Evolutionary conservation across 257 asterid species (phyloP).

Genomic region (Rubia yunnanensis): DNA sequence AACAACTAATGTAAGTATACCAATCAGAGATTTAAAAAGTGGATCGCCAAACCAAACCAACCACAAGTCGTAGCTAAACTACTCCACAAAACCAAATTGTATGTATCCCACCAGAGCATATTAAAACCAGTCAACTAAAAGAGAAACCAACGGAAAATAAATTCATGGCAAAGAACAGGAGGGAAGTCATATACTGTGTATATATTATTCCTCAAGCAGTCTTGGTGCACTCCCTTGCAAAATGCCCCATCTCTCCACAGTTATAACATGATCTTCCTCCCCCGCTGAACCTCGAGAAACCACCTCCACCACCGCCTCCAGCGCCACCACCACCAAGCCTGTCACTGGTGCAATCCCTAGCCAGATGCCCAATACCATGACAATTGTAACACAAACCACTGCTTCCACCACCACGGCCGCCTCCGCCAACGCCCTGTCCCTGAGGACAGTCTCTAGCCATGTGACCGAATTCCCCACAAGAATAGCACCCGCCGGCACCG

Average conservation of each 20-base stretch:
- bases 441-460: conserved; percentile 43
- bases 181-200: conserved; percentile 3
- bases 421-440: conserved; percentile 6
- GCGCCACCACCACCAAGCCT: too few species aligned
- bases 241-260: conserved; percentile 72
- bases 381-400: conserved; percentile 40
- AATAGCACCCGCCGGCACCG: conserved; percentile 35
- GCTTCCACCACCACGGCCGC: conserved; percentile 3
- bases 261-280: conserved; percentile 38
- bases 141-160: not conserved
- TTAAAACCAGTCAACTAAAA: not conserved
- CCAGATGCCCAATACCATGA: conserved; percentile 57
- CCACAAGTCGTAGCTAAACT: not conserved
- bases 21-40: conserved; percentile 7
- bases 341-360: conserved; percentile 51
- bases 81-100: conserved; percentile 11
- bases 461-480: conserved; percentile 34
- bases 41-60: conserved; percentile 17
- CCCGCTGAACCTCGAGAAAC: conserved; percentile 32
- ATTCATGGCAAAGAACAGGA: not conserved
- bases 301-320: conserved; percentile 25
- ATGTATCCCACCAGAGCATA: conserved; percentile 4
- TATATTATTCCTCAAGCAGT: conserved; percentile 7
- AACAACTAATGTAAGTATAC: conserved; percentile 4
- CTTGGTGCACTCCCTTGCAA: conserved; percentile 64